Base-by-base conservation (phyloP, 1,284 basidiomycete species). In the Ceratobasidium sp. region DNA sequence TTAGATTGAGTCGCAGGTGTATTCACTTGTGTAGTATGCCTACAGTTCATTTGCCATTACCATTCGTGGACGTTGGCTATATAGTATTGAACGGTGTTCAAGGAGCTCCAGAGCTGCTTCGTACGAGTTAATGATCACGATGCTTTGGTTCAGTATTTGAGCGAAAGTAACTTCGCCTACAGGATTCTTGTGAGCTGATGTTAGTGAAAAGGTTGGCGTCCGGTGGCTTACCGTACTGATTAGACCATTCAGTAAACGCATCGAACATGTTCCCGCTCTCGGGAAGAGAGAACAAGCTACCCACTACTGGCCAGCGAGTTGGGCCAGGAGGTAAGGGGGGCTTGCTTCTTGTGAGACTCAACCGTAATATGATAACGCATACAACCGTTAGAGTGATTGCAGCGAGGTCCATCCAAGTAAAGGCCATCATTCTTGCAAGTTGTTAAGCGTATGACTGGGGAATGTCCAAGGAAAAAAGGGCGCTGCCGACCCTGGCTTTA, bases 11-110 rank as follows among this genome's bases (percentile, higher is more conserved):
- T 26, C 12, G 36, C 36, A 39, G 36, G 36, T 39, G 36, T 14
- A 39, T 39, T 46, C 34, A 26, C 5, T 23, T 61, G 12, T 39
- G 21, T n/a, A 30, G 18, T 6, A 46, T 1, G 3, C 61, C 30
- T 30, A 64, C 61, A 64, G 26, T 36, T 64, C 61, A 21, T 36
- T 52, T 21, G 46, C 62, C 62, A 65, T 65, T 8, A 65, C 62
- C 30, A 65, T 30, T 21, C 62, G 62, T 32, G 62, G 62, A 4
- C 62, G 62, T 9, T 65, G 43, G 23, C 62, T 65, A 23, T 65
- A 65, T 36, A 34, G 23, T 9, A 16, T 21, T 21, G 62, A 65
- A n/a, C 62, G 34, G 39, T 23, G 30, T 46, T 65, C 62, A 2
- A 65, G 36, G 3, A 65, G 30, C 30, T 65, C 62, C 8, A 65